Base-by-base conservation (phyloP, 192 early-diverging fungal genomes). In the Coemansia sp. region DNA sequence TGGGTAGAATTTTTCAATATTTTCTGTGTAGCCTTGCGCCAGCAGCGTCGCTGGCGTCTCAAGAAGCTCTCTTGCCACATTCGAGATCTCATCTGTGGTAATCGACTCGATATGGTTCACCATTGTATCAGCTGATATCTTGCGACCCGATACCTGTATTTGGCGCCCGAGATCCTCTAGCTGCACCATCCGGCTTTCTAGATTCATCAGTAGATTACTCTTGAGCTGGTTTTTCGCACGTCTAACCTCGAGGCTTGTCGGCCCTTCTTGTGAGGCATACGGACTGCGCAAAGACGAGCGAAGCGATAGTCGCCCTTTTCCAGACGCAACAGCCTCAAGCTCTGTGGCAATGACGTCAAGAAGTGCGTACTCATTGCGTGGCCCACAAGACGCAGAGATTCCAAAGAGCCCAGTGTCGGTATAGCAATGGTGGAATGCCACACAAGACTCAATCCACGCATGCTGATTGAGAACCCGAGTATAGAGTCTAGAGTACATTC, bases 401-500 rank as follows among this genome's bases (percentile, higher is more conserved):
- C 95, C 95, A 88, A 99, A 98, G 54, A 99, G 84, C 2, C 94
- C 92, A 4, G 94, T 87, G 69, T 96, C 94, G 4, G 87, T 90
- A 70, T 96, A 98, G 60, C 91, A 91, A 70, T 93, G 93, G 76
- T 95, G 94, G 79, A 97, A 92, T 14, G 89, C 89, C 80, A 94
- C 88, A 81, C 97, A 99, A 10, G 88, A 92, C 73, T 99, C 97
- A 16, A 99, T 89, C 94, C 94, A 99, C 62, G 89, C 87, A 76
- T 94, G 89, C 67, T 94, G 92, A 75, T 97, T 97, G 40, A 99
- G 84, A 4, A 99, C 95, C 45, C 94, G 90, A 12, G 93, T 97
- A 75, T 96, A 99, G 39, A 99, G 86, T 5, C 95, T 88, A 49
- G 95, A 96, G 86, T 99, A 96, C 95, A 99, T 97, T 60, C 97